These are phyloP conservation scores for Chrysanthemum lavandulifolium DNA, from an alignment of 129 eudicot genomes.

Conservation along the genomic window DNA sequence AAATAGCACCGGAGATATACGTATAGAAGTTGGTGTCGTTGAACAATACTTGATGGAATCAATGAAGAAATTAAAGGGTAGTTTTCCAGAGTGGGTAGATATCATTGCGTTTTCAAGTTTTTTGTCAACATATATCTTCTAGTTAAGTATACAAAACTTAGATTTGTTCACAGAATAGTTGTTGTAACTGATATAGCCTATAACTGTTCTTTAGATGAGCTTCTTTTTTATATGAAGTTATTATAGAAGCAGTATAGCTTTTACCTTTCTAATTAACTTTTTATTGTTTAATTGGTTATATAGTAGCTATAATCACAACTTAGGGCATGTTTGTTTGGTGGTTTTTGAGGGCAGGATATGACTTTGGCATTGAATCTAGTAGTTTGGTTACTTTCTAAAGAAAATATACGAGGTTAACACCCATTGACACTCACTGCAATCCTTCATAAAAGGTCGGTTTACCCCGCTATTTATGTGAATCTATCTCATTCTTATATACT, in stretches of 20 bases:
- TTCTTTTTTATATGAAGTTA: slow-evolving; percentile 1
- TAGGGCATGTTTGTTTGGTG: too few species aligned
- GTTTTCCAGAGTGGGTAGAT: slow-evolving; percentile 93
- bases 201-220: slow-evolving; percentile 1
- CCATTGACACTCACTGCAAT: too few species aligned
- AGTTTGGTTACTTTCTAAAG: too few species aligned
- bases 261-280: neutral
- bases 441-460: too few species aligned
- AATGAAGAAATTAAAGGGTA: slow-evolving; percentile 52
- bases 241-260: slow-evolving; percentile 10
- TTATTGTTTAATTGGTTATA: too few species aligned
- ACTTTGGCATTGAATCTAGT: too few species aligned
- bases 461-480: too few species aligned
- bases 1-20: slow-evolving; percentile 55
- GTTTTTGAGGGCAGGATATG: too few species aligned
- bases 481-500: too few species aligned
- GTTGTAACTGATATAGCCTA: slow-evolving; percentile 17
- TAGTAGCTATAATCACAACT: too few species aligned
- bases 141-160: slow-evolving; percentile 18
- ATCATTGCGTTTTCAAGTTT: slow-evolving; percentile 67
- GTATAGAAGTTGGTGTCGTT: slow-evolving; percentile 76
- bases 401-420: too few species aligned
- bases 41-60: slow-evolving; percentile 71
- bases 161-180: slow-evolving; percentile 9
- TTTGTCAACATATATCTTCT: slow-evolving; percentile 65